phyloP scores from a whole-genome alignment of 768 basidiomycete genomes.

The Kwoniella dejecticola region DNA sequence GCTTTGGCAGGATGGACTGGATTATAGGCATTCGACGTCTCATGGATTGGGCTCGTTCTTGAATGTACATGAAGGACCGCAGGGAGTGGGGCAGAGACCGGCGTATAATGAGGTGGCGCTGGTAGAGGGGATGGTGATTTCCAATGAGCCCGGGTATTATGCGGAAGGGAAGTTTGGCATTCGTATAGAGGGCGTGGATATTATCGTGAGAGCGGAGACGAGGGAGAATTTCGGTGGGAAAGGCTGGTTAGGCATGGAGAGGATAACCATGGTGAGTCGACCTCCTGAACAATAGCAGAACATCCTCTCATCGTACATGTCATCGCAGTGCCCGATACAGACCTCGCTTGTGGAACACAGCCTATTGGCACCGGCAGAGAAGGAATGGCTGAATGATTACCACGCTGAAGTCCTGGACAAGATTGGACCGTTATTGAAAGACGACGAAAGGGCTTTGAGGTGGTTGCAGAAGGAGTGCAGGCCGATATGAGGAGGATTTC shows the following conservation, averaged over 20 bases:
- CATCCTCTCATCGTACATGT: background rate
- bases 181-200: slow-evolving; percentile 84
- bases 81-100: slow-evolving; percentile 60
- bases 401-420: slow-evolving; percentile 75
- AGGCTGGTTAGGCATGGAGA: slow-evolving; percentile 81
- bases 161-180: slow-evolving; percentile 88
- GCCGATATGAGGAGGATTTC: slow-evolving; percentile 1
- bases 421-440: slow-evolving; percentile 67
- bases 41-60: slow-evolving; percentile 94
- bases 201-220: slow-evolving; percentile 72
- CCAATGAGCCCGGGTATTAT: slow-evolving; percentile 93
- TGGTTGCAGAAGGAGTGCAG: slow-evolving; percentile 56
- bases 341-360: slow-evolving; percentile 71
- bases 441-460: slow-evolving; percentile 57
- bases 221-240: slow-evolving; percentile 77
- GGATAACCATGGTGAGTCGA: slow-evolving; percentile 81
- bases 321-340: slow-evolving; percentile 74
- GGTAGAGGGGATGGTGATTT: slow-evolving; percentile 84
- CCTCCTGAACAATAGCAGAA: slow-evolving; percentile 12
- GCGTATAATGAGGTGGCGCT: slow-evolving; percentile 71
- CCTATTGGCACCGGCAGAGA: slow-evolving; percentile 70
- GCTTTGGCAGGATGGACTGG: slow-evolving; percentile 50
- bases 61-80: slow-evolving; percentile 88
- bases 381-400: slow-evolving; percentile 79
- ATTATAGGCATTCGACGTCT: slow-evolving; percentile 75